Base-by-base conservation (phyloP, 345 rosid genomes). In the Excoecaria cochinchinensis region DNA sequence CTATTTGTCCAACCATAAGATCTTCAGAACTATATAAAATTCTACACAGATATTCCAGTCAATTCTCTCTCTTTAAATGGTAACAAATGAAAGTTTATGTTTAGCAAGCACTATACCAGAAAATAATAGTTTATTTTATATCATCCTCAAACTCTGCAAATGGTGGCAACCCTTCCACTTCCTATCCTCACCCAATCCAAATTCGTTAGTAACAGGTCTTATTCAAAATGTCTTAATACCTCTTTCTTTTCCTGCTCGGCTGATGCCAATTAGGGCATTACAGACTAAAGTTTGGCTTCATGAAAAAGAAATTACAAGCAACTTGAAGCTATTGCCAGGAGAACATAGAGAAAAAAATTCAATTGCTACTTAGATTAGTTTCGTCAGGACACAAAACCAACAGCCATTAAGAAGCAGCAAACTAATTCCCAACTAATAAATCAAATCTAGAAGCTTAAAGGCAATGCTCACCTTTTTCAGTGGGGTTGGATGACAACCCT, bases 401-500 rank as follows among this genome's bases (percentile, higher is more conserved):
- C 51, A 11, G 5, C n/a, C 52, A 76, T 22, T 50, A 21, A 59
- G 66, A 6, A 67, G 58, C 56, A 67, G 16, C 38, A 12, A 44
- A 39, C 16, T 59, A 59, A 48, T 22, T 17, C 42, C 10, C 8
- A 19, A 39, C 39, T 57, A 10, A 68, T 44, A 69, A 24, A 52
- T 31, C n/a, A 61, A 21, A 70, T 61, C 38, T 70, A 84, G 67
- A 76, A 25, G 59, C 66, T 66, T 16, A 15, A 64, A 58, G 44
- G 56, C 48, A 76, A 71, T 25, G 21, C 75, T 71, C 36, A 93
- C 98, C 98, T 85, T 90, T 91, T 79, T 91, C 96, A 19, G 95
- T 81, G 72, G 99, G 97, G 68, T 87, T 82, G 70, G 92, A 79
- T 22, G 98, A 93, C 82, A 93, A 78, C 62, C 96, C 96, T 87